A percentile compares a stretch with the other conserved stretches of the same genome.
phyloP scores from a whole-genome alignment of 306 rosid species.

The Citrullus mucosospermus region DNA sequence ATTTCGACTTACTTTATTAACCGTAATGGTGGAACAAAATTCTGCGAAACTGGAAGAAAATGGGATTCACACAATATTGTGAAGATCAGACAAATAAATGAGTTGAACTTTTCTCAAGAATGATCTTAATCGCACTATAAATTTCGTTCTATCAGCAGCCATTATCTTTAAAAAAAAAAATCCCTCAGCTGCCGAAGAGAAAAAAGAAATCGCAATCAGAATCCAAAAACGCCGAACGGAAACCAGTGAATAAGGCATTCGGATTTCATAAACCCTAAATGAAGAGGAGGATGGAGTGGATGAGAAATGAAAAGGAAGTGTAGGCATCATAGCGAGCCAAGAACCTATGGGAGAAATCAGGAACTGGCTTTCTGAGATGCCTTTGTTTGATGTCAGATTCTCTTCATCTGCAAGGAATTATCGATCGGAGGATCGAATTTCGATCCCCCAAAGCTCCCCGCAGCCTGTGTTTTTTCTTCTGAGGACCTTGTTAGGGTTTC shows the following conservation, averaged over 20 bases:
- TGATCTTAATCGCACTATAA: no score
- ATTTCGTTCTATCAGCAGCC: no score
- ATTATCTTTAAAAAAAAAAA: no score
- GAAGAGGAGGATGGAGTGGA: neutral
- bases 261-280: neutral
- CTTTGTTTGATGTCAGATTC: slow-evolving; percentile 14
- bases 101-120: no score
- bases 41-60: no score
- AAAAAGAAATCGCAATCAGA: neutral
- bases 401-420: neutral
- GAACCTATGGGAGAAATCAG: slow-evolving; percentile 12
- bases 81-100: no score
- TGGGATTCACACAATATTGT: no score
- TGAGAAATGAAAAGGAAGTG: neutral
- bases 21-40: no score
- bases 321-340: slow-evolving; percentile 31
- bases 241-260: neutral
- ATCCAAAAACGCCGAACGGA: neutral
- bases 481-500: slow-evolving; percentile 2
- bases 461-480: neutral
- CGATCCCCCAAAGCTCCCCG: neutral
- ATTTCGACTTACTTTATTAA: no score
- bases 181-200: neutral
- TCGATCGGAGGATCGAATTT: neutral
- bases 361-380: slow-evolving; percentile 28